Base-by-base conservation (phyloP, 805 yeast genomes). In the Candida boleticola region DNA sequence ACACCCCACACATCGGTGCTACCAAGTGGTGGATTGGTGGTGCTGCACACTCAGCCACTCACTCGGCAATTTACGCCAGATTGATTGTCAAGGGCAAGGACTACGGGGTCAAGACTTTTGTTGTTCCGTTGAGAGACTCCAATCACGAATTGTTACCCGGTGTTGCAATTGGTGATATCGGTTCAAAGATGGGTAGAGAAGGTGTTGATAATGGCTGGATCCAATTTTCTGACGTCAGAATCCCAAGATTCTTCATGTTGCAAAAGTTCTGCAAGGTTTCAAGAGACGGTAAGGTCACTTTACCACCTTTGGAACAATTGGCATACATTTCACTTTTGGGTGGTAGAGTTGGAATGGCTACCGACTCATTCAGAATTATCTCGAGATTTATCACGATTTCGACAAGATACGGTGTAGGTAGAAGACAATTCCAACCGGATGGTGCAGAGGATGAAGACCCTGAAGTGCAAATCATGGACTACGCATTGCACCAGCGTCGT, bases 21-120 rank as follows among this genome's bases (percentile, higher is more conserved):
- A 89, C 97, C 20, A 90, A 90, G 63, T 90, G 97, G 97, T 90
- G 97, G 97, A 90, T 90, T 55, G 97, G 97, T 37, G 97, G 97
- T 54, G 97, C 97, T 32, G 97, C 97, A 9, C 95, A 88, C 63
- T 83, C 95, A 17, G 88, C 97, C 4, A 88, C 90, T 22, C 97
- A 90, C 66, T 73, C 88, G 19, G 80, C 83, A n/a, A 85, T 80
- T 20, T 90, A 82, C 61, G 97, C 97, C 3, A 75, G 97, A 46
- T 73, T 90, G 47, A 77, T 86, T 40, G 89, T 88, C 23, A 71
- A 83, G 36, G 92, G 86, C 26, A 79, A 85, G 62, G 97, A 90
- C 63, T 82, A 89, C 61, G 97, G 97, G 36, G 96, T 90, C 42
- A 88, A 87, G 66, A 85, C 90, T 9, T 90, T 90, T 68, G 85